Evolutionary conservation across 768 basidiomycete genomes (phyloP).

Genomic region (Phylloporus rhodoxanthus): DNA sequence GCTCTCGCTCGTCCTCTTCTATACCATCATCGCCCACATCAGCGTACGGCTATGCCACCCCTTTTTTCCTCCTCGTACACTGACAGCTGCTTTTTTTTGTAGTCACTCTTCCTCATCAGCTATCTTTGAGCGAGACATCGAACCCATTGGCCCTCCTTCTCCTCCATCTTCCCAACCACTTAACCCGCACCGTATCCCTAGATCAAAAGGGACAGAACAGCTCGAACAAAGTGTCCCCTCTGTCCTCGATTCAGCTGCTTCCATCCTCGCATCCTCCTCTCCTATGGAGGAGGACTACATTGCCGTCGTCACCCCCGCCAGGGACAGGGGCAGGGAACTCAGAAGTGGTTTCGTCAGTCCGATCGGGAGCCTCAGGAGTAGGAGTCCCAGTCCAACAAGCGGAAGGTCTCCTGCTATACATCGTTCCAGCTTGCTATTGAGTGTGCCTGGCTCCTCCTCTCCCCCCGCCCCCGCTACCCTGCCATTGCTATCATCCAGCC

Average conservation of each 20-base stretch:
- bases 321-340: slow-evolving; percentile 28
- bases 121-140: slow-evolving; percentile 90
- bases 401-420: slow-evolving; percentile 31
- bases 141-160: slow-evolving; percentile 42
- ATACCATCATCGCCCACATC: slow-evolving; percentile 79
- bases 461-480: slow-evolving; percentile 16
- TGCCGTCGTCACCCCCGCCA: slow-evolving; percentile 55
- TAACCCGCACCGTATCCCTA: slow-evolving; percentile 70
- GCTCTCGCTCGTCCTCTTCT: slow-evolving; percentile 63
- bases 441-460: slow-evolving; percentile 37
- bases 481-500: slow-evolving; percentile 26
- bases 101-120: slow-evolving; percentile 76
- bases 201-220: slow-evolving; percentile 66
- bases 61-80: slow-evolving; percentile 1
- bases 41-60: slow-evolving; percentile 44
- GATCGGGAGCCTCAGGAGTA: slow-evolving; percentile 55
- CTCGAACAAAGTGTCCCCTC: slow-evolving; percentile 79
- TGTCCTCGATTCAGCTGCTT: slow-evolving; percentile 78
- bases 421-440: slow-evolving; percentile 44
- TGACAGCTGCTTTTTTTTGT: slow-evolving; percentile 7
- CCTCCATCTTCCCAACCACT: slow-evolving; percentile 35
- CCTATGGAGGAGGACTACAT: slow-evolving; percentile 51
- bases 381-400: slow-evolving; percentile 58
- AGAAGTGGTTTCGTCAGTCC: slow-evolving; percentile 62
- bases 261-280: slow-evolving; percentile 48